These are phyloP conservation scores for Ascochyta viciae-villosae DNA, from an alignment of 2,329 filamentous ascomycete genomes.

Conservation along the genomic window DNA sequence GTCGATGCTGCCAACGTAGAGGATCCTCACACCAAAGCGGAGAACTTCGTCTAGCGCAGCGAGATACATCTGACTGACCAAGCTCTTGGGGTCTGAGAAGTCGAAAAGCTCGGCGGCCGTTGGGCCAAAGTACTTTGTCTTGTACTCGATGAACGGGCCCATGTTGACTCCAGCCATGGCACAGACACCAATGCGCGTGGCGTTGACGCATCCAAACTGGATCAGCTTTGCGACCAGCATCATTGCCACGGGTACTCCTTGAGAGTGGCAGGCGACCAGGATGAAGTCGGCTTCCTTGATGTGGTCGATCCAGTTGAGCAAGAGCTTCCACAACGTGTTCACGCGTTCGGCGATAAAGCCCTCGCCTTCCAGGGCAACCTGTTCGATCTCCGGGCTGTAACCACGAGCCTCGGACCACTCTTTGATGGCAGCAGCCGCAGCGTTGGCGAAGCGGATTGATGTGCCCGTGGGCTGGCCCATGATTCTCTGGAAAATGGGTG, in stretches of 20 bases:
- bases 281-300: conserved; percentile 88
- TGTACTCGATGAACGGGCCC: conserved; percentile 91
- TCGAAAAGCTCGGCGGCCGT: conserved; percentile 95
- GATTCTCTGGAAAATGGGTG: conserved; percentile 83
- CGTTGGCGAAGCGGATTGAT: conserved; percentile 89
- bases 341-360: conserved; percentile 90
- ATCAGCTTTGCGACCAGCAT: conserved; percentile 95
- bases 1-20: conserved; percentile 93
- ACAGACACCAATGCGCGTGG: conserved; percentile 79
- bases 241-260: conserved; percentile 91
- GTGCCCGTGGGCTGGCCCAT: conserved; percentile 96
- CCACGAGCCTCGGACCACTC: conserved; percentile 76
- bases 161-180: conserved; percentile 91
- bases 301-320: conserved; percentile 93
- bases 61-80: conserved; percentile 82
- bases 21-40: conserved; percentile 79
- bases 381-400: conserved; percentile 83
- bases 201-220: conserved; percentile 81
- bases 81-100: conserved; percentile 81
- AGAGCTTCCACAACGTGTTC: conserved; percentile 89
- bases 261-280: conserved; percentile 90
- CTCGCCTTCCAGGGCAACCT: conserved; percentile 92
- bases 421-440: conserved; percentile 82
- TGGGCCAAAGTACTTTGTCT: conserved; percentile 85
- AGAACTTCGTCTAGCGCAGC: conserved; percentile 76